A percentile compares a stretch with the other conserved stretches of the same genome.
phyloP scores from a whole-genome alignment of 441 rosid species.

The Brassica balearica region DNA sequence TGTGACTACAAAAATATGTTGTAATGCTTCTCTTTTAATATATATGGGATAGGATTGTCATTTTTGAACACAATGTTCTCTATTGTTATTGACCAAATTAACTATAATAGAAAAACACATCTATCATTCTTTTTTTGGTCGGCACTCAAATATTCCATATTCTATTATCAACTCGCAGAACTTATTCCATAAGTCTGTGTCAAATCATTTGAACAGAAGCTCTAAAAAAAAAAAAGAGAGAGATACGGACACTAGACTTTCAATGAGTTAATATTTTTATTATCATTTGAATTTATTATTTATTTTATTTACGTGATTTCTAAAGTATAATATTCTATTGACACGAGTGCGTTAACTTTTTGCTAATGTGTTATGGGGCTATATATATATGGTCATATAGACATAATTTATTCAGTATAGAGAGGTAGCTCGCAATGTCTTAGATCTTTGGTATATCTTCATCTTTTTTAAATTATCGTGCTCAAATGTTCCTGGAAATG shows the following conservation, averaged over 20 bases:
- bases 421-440: constrained; percentile 26
- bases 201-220: constrained; percentile 7
- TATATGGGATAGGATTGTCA: not conserved
- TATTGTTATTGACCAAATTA: not conserved
- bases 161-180: not conserved
- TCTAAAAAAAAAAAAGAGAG: not conserved
- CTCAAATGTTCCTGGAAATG: constrained; percentile 19
- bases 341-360: not conserved
- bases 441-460: constrained; percentile 1
- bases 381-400: constrained; percentile 17
- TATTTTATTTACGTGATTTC: not conserved
- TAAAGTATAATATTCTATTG: not conserved
- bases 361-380: not conserved
- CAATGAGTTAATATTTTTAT: not conserved
- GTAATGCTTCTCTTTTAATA: too few species aligned
- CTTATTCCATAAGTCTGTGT: constrained; percentile 13
- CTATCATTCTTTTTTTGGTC: not conserved
- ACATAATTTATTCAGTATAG: not conserved
- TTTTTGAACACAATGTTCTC: too few species aligned
- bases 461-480: not conserved
- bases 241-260: not conserved
- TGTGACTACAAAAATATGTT: too few species aligned
- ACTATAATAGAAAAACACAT: not conserved
- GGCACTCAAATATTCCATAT: not conserved
- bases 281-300: not conserved